A percentile compares a stretch with the other conserved stretches of the same genome.
Evolutionary conservation across 495 filamentous ascomycete genomes (phyloP).

Genomic region (Penicillium robsamsonii): DNA sequence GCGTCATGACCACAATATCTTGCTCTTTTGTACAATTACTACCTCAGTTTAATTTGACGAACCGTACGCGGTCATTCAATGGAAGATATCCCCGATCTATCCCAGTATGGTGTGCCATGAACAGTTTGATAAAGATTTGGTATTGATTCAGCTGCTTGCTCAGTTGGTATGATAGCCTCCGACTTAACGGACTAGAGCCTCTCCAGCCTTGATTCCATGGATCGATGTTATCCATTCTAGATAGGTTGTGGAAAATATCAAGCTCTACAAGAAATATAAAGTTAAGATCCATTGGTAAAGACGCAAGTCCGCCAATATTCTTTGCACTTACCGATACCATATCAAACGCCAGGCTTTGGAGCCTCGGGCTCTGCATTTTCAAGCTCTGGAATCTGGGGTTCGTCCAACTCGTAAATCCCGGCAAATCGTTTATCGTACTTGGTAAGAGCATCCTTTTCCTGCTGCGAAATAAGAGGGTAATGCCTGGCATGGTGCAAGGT

Average conservation of each 20-base stretch:
- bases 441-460: neutral
- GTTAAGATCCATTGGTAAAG: neutral
- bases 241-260: neutral
- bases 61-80: neutral
- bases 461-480: neutral
- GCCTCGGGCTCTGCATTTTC: neutral
- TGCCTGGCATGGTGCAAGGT: neutral
- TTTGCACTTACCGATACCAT: neutral
- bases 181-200: neutral
- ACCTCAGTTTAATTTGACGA: conserved; percentile 21
- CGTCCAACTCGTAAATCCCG: neutral
- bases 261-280: neutral
- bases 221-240: too few species aligned
- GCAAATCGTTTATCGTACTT: neutral
- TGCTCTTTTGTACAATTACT: conserved; percentile 25
- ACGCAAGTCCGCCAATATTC: neutral
- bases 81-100: neutral
- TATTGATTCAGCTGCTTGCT: neutral
- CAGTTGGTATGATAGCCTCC: neutral
- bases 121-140: neutral
- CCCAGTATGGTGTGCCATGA: neutral
- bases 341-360: neutral
- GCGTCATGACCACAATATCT: conserved; percentile 20
- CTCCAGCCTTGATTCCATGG: neutral
- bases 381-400: neutral